Conservation (phyloP, 2,329 filamentous ascomycete species). For the Colletotrichum graminicola region DNA sequence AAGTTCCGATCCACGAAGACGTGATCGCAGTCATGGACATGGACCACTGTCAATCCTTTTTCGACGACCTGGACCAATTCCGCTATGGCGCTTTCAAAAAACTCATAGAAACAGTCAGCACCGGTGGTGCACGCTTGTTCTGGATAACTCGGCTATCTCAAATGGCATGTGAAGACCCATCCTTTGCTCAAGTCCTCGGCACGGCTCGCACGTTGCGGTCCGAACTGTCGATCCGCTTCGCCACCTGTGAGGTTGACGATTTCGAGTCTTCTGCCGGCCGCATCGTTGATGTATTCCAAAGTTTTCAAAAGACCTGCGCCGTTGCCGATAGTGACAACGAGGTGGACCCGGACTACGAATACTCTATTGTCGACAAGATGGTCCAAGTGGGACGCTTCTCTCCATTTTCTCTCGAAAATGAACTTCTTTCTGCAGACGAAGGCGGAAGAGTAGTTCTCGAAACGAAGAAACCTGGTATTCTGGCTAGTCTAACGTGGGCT, state of each 20-base stretch:
- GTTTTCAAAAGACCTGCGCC: conserved; percentile 25
- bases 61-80: not conserved
- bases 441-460: not conserved
- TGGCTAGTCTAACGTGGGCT: not conserved
- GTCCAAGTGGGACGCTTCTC: not conserved
- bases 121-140: conserved; percentile 42
- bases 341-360: conserved; percentile 40
- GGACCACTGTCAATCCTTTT: not conserved
- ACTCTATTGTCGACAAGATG: conserved; percentile 21
- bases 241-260: conserved; percentile 49
- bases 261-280: not conserved
- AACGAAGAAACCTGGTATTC: not conserved
- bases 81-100: not conserved
- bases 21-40: not conserved
- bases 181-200: conserved; percentile 47
- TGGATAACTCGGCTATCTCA: conserved; percentile 50
- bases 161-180: conserved; percentile 45
- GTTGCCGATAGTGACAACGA: conserved; percentile 40
- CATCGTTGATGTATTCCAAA: not conserved
- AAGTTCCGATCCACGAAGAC: not conserved
- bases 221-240: conserved; percentile 47
- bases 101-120: not conserved
- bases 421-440: not conserved
- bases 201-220: conserved; percentile 47
- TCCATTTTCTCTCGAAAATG: not conserved